Base-by-base conservation (phyloP, 2,329 filamentous ascomycete species). In the Penicillium sp. region DNA sequence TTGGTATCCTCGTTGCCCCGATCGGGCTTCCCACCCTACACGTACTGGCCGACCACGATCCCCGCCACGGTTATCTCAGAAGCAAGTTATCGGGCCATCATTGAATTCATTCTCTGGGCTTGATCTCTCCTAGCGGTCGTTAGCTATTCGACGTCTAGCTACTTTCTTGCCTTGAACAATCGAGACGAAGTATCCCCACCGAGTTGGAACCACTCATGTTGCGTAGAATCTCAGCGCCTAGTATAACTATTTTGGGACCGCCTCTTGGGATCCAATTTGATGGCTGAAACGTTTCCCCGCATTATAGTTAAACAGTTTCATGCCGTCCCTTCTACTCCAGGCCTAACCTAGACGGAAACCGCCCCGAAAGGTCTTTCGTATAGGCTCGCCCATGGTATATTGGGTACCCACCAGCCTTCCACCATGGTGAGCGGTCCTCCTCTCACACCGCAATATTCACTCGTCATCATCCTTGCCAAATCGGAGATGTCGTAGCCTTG, bases 401-500 rank as follows among this genome's bases (percentile, higher is more conserved):
- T 65, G 33, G 55, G 59, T 27, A 55, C 57, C 2, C 61, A 66
- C 40, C 36, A 44, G 22, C 56, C 66, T 15, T 61, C 44, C 35
- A 41, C 53, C 13, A 59, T 55, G 3, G 34, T 60, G 11, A 54
- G 50, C 26, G 59, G 57, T 4, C 54, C 53, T n/a, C 37, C 37
- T 15, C 56, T 51, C 17, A 29, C 31, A 6, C 22, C 44, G 9
- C 32, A 33, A 4, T 54, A 60, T 16, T 61, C 61, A 2, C 41
- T 64, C 8, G 47, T 64, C 11, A 45, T 67, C 20, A 45, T 65
- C 33, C 45, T 65, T 30, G 37, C 59, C 2, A 64, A 64, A 56
- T 59, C 1, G 62, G 64, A n/a, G 64, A 62, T 26, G 55, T 59
- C 5, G 48, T 55, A 8, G 51, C 58, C 2, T 59, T 55, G 3